These are phyloP conservation scores for Phytophthora ohioensis DNA, from an alignment of 352 stramenopile species.

Conservation along the genomic window DNA sequence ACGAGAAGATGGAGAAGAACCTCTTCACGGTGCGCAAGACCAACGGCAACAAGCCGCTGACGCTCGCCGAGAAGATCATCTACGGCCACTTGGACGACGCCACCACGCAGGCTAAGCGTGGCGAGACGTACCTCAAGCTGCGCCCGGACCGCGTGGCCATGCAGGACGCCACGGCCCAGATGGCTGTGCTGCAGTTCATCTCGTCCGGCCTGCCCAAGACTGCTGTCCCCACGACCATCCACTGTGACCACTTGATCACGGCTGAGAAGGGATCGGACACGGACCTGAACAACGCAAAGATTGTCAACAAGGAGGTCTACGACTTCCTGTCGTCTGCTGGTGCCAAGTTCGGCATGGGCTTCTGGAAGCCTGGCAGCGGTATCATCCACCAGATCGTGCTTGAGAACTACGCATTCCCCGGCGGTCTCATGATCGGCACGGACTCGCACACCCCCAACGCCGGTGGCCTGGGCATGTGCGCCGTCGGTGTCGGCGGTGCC, in stretches of 20 bases:
- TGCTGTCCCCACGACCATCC: slow-evolving; percentile 93
- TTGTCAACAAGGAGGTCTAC: slow-evolving; percentile 94
- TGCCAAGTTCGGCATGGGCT: slow-evolving; percentile 95
- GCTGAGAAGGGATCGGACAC: slow-evolving; percentile 91
- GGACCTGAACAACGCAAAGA: slow-evolving; percentile 91
- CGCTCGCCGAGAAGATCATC: slow-evolving; percentile 95
- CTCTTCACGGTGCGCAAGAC: slow-evolving; percentile 91
- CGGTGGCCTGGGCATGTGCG: slow-evolving; percentile 94
- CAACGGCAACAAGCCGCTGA: slow-evolving; percentile 90
- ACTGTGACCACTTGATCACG: slow-evolving; percentile 96
- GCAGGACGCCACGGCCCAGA: slow-evolving; percentile 95
- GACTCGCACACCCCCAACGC: slow-evolving; percentile 96
- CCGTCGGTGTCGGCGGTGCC: slow-evolving; percentile 92
- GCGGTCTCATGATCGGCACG: slow-evolving; percentile 95
- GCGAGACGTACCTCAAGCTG: slow-evolving; percentile 94
- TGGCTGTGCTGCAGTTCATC: slow-evolving; percentile 96
- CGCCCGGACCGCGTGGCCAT: slow-evolving; percentile 94
- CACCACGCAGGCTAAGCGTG: slow-evolving; percentile 82
- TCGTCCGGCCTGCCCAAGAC: slow-evolving; percentile 94
- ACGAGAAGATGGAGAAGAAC: slow-evolving; percentile 94
- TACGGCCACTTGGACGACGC: slow-evolving; percentile 94
- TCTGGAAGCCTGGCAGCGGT: slow-evolving; percentile 94
- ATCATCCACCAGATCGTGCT: slow-evolving; percentile 96
- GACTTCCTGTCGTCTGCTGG: slow-evolving; percentile 93
- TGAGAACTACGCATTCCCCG: slow-evolving; percentile 96